These are phyloP conservation scores for Cynanchum wilfordii DNA, from an alignment of 257 asterid species.

Conservation along the genomic window DNA sequence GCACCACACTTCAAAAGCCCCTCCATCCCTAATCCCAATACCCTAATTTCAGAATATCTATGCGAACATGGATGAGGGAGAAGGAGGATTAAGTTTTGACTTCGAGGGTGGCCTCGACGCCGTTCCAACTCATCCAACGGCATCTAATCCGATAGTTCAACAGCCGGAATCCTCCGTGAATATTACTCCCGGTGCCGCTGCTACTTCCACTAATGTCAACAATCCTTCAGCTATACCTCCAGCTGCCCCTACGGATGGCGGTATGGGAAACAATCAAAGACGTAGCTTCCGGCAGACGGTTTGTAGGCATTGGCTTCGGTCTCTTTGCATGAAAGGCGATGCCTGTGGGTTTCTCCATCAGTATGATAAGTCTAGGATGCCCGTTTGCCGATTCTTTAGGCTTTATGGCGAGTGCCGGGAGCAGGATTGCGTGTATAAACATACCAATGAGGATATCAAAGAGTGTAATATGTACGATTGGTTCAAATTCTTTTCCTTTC, in stretches of 20 bases:
- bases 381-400: slow-evolving; percentile 75
- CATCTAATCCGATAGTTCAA: slow-evolving; percentile 67
- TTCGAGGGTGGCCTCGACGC: slow-evolving; percentile 82
- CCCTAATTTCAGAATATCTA: neutral
- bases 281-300: slow-evolving; percentile 89
- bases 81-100: slow-evolving; percentile 86
- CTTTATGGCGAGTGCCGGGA: slow-evolving; percentile 87
- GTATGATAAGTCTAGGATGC: slow-evolving; percentile 88
- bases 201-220: slow-evolving; percentile 12
- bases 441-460: slow-evolving; percentile 89
- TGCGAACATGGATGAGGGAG: slow-evolving; percentile 74
- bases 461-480: slow-evolving; percentile 81
- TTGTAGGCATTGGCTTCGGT: slow-evolving; percentile 86
- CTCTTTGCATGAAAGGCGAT: slow-evolving; percentile 87
- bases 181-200: slow-evolving; percentile 26
- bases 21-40: neutral
- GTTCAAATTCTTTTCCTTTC: neutral
- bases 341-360: slow-evolving; percentile 91
- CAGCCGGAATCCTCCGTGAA: slow-evolving; percentile 33
- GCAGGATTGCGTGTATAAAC: slow-evolving; percentile 93
- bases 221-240: slow-evolving; percentile 24
- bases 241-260: slow-evolving; percentile 23
- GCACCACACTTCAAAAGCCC: too few species aligned
- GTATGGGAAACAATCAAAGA: slow-evolving; percentile 31
- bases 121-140: slow-evolving; percentile 71